A percentile compares a stretch with the other conserved stretches of the same genome.
phyloP scores from a whole-genome alignment of 306 rosid species.

The Luffa aegyptiaca region DNA sequence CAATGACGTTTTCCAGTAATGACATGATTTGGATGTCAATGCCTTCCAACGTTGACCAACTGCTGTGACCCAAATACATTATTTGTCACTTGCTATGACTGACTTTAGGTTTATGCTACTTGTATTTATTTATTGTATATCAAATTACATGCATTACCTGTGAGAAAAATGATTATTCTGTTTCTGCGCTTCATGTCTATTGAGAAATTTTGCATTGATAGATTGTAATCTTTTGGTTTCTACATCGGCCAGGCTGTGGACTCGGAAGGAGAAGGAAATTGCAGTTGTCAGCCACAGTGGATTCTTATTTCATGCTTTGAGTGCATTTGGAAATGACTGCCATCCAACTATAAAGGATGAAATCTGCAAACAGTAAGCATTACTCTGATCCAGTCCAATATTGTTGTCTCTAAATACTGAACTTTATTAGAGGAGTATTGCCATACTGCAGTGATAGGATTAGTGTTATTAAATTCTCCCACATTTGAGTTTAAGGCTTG shows the following conservation, averaged over 20 bases:
- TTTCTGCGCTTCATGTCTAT: background rate
- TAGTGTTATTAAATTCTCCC: background rate
- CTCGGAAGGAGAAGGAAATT: constrained; percentile 82
- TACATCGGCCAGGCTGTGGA: constrained; percentile 63
- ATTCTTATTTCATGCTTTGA: constrained; percentile 52
- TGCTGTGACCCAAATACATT: background rate
- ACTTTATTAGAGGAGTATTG: background rate
- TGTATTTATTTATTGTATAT: background rate
- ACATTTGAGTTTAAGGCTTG: background rate
- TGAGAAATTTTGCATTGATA: background rate
- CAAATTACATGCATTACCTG: background rate
- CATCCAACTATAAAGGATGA: constrained; percentile 58
- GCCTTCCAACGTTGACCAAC: background rate
- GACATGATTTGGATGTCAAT: background rate
- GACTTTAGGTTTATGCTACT: background rate
- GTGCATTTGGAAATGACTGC: constrained; percentile 75
- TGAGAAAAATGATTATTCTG: background rate
- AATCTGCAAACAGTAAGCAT: constrained; percentile 58
- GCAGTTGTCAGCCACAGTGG: constrained; percentile 77
- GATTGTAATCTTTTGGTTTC: background rate
- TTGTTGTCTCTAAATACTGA: background rate
- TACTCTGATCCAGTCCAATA: background rate
- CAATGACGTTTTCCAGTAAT: too few species aligned
- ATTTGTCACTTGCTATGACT: background rate
- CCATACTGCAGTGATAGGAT: background rate